A percentile compares a stretch with the other conserved stretches of the same genome.
Evolutionary conservation across 495 filamentous ascomycete genomes (phyloP).

Genomic region (Immersiella caudata): DNA sequence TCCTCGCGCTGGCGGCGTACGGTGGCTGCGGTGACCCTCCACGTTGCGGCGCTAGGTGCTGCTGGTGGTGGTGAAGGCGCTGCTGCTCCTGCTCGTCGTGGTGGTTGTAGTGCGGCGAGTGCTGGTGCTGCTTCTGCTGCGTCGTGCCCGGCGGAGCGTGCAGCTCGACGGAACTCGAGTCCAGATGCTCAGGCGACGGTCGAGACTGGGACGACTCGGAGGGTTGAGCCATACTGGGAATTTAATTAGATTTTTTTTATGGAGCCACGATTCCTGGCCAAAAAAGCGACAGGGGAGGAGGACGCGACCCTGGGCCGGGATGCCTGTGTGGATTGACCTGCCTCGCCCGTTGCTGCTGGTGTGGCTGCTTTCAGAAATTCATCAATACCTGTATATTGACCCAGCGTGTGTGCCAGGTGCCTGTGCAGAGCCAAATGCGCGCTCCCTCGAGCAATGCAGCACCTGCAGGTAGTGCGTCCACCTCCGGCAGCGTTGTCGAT

Average conservation of each 20-base stretch:
- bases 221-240: constrained; percentile 48
- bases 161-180: constrained; percentile 34
- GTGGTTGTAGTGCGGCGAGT: background rate
- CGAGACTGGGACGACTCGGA: constrained; percentile 37
- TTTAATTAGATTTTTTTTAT: constrained; percentile 50
- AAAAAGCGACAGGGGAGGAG: constrained; percentile 38
- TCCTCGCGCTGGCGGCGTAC: constrained; percentile 12
- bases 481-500: constrained; percentile 18
- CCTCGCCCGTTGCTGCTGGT: constrained; percentile 29
- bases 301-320: constrained; percentile 46
- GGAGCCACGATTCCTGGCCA: constrained; percentile 45
- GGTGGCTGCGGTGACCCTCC: constrained; percentile 11
- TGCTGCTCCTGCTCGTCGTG: constrained; percentile 17
- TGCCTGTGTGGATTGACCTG: constrained; percentile 41
- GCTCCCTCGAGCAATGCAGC: constrained; percentile 32
- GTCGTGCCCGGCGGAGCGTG: constrained; percentile 27
- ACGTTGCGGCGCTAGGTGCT: constrained; percentile 13
- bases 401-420: constrained; percentile 28
- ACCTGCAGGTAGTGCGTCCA: constrained; percentile 20
- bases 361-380: constrained; percentile 39
- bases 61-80: constrained; percentile 20
- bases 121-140: constrained; percentile 18
- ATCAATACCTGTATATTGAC: constrained; percentile 34
- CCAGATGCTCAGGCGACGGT: constrained; percentile 33
- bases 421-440: constrained; percentile 30